Evolutionary conservation across 768 basidiomycete genomes (phyloP).

Genomic region (Wakefieldia striispora): DNA sequence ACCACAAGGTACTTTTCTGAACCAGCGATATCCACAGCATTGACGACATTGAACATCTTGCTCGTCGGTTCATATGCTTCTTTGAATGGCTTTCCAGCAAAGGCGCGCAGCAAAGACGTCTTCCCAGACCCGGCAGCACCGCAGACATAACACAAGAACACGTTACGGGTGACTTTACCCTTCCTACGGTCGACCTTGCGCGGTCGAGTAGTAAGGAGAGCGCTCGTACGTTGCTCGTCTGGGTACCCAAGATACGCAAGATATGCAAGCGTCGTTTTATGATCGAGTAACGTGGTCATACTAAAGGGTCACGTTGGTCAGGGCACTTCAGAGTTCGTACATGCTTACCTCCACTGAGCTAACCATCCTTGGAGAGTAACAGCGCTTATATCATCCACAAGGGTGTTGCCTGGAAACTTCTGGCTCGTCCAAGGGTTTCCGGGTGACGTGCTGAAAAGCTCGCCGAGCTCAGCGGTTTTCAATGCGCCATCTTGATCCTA

Average conservation of each 20-base stretch:
- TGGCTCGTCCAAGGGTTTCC: conserved; percentile 96
- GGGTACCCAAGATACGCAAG: conserved; percentile 95
- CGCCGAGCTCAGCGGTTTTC: conserved; percentile 76
- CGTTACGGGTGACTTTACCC: conserved; percentile 86
- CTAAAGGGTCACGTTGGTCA: conserved; percentile 38
- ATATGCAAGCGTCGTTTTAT: conserved; percentile 88
- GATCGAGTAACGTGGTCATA: conserved; percentile 96
- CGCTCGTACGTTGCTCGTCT: conserved; percentile 72
- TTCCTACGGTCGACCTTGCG: conserved; percentile 83
- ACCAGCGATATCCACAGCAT: conserved; percentile 91
- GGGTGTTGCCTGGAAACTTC: conserved; percentile 87
- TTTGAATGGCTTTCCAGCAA: conserved; percentile 79
- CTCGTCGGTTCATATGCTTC: conserved; percentile 84
- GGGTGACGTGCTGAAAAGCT: conserved; percentile 90
- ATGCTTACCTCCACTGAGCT: conserved; percentile 92
- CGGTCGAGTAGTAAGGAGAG: conserved; percentile 81
- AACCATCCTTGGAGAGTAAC: conserved; percentile 98
- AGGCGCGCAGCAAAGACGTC: conserved; percentile 80
- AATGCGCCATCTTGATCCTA: conserved; percentile 96
- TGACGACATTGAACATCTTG: conserved; percentile 89
- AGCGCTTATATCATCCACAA: conserved; percentile 82
- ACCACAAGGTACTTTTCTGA: conserved; percentile 96
- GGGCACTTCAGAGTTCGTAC: conserved; percentile 1
- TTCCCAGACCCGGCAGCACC: conserved; percentile 97
- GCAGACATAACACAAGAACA: conserved; percentile 90